Base-by-base conservation (phyloP, 2,329 filamentous ascomycete species). In the Akanthomyces lecanii region DNA sequence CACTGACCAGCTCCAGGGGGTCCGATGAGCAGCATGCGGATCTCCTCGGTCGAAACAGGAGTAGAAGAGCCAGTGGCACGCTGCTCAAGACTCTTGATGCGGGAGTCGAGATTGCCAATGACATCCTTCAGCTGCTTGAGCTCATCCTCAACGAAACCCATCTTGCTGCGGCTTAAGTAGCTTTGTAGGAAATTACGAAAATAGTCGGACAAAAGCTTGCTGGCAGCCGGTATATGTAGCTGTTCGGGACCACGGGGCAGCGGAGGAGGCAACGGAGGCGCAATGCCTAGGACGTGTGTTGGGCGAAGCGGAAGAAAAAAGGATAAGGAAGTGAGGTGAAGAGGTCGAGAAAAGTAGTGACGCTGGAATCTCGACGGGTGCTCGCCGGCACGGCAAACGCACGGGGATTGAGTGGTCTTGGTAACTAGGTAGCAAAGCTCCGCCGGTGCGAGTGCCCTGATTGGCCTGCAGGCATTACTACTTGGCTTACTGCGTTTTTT, bases 11-110 rank as follows among this genome's bases (percentile, higher is more conserved):
- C 95, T 78, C 95, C 95, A 63, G 95, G 95, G 75, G 95, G 95
- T 44, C 95, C 95, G 82, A 99, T 98, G 73, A 99, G 82, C 72
- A 99, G 92, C 90, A 99, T 96, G 80, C 95, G 89, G 78, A 99
- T 86, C 73, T 89, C 85, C 69, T 89, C 83, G 45, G 82, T 70
- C 66, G 82, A 82, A 71, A 79, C 81, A 65, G 80, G 74, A 47
- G 69, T 66, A 47, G 78, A 75, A 69, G 81, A 79, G 69, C 84
- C 82, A 65, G 82, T 79, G 70, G 95, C 81, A 74, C 87, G 87
- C 73, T 84, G 78, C 79, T 99, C 95, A 69, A 99, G 86, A 74
- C 91, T 85, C 78, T 89, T 88, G 72, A 99, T 90, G 73, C 94
- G 89, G 74, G 86, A 81, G 80, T 98, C 92, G 71, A 99, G 89